These are phyloP conservation scores for Microbotryum silenes-acaulis DNA, from an alignment of 1,284 basidiomycete species.

Conservation along the genomic window DNA sequence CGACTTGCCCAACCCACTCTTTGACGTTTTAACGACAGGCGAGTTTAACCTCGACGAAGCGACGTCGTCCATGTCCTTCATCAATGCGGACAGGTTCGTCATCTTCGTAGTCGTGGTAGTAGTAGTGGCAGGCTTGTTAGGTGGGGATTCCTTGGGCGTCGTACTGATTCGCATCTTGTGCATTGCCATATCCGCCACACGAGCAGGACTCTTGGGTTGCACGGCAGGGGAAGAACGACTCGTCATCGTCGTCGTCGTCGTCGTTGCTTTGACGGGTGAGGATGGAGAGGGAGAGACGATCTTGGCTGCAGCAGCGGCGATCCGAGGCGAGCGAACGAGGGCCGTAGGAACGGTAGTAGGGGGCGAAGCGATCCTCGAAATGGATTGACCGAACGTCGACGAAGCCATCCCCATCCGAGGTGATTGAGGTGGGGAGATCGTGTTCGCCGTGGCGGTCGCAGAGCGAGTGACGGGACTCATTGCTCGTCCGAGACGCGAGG, in stretches of 20 bases:
- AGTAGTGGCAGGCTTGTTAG: too few species aligned
- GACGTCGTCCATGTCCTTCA: too few species aligned
- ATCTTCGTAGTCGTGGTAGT: too few species aligned
- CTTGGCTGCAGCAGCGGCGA: not conserved
- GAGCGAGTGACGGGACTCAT: too few species aligned
- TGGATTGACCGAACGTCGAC: constrained; percentile 5
- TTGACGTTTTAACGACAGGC: too few species aligned
- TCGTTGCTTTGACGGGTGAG: not conserved
- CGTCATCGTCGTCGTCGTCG: not conserved
- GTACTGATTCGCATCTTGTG: not conserved
- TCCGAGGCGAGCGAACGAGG: not conserved
- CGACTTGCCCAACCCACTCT: too few species aligned
- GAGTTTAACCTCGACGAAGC: too few species aligned
- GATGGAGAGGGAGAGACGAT: too few species aligned
- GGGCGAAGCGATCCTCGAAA: constrained; percentile 5
- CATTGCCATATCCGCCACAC: not conserved
- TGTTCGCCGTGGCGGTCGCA: not conserved
- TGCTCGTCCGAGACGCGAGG: too few species aligned
- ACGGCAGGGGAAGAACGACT: not conserved
- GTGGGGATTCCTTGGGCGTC: not conserved
- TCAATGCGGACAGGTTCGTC: too few species aligned
- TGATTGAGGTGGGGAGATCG: constrained; percentile 6
- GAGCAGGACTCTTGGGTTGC: not conserved
- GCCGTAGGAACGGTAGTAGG: not conserved
- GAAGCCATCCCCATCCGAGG: constrained; percentile 3